Evolutionary conservation across 371 early-diverging fungal genomes (phyloP).

Genomic region (Mucor indicus): DNA sequence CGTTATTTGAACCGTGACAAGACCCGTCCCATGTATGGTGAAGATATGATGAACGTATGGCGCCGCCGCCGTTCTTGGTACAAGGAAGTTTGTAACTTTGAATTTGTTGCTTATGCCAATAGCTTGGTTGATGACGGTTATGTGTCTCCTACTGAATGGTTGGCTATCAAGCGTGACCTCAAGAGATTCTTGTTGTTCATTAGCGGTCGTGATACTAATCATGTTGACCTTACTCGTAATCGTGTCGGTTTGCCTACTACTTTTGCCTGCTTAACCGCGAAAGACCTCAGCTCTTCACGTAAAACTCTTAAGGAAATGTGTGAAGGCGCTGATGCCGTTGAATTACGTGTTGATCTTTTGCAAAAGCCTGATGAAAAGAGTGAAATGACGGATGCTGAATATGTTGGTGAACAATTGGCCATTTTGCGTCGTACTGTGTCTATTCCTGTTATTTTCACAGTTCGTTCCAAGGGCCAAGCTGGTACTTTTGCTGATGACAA

Average conservation of each 20-base stretch:
- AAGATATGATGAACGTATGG: slow-evolving; percentile 81
- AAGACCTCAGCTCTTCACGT: slow-evolving; percentile 59
- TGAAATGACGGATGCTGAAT: slow-evolving; percentile 50
- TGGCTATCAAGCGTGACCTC: slow-evolving; percentile 69
- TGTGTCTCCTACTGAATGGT: slow-evolving; percentile 55
- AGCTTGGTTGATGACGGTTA: slow-evolving; percentile 36
- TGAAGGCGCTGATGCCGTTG: slow-evolving; percentile 87
- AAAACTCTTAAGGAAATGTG: slow-evolving; percentile 56
- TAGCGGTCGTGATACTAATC: slow-evolving; percentile 49
- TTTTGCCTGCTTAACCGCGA: slow-evolving; percentile 88
- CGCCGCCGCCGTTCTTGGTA: slow-evolving; percentile 77
- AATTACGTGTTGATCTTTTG: slow-evolving; percentile 91
- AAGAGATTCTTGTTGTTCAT: slow-evolving; percentile 64
- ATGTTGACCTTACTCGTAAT: slow-evolving; percentile 26
- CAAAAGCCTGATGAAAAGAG: slow-evolving; percentile 39
- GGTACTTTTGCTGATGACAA: slow-evolving; percentile 78
- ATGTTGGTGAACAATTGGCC: slow-evolving; percentile 77
- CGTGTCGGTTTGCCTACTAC: slow-evolving; percentile 57
- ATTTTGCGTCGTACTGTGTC: slow-evolving; percentile 63
- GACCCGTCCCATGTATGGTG: slow-evolving; percentile 85
- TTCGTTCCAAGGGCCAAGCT: slow-evolving; percentile 85
- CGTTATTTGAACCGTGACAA: slow-evolving; percentile 76
- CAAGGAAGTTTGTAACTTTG: slow-evolving; percentile 74
- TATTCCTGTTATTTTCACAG: slow-evolving; percentile 92
- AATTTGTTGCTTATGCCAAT: slow-evolving; percentile 66